Conservation (phyloP, 1,139 yeast species). For the Entelexis paramagnoliae region DNA sequence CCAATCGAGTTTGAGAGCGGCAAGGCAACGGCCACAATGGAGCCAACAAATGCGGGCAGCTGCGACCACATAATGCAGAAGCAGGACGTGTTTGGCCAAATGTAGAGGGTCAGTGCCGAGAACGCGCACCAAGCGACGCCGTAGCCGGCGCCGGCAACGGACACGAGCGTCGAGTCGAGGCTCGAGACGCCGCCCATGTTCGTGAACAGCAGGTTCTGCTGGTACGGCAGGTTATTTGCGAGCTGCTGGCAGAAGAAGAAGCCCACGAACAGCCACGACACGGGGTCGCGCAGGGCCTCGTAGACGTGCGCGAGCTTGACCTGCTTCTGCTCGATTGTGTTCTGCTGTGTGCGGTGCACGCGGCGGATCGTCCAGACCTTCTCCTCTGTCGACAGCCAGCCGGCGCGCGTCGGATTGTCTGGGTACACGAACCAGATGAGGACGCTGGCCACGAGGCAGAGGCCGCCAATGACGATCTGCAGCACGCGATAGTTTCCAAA, state of each 20-base stretch:
- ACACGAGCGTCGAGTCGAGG: conserved; percentile 42
- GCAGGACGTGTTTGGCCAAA: conserved; percentile 13
- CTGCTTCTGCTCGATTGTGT: conserved; percentile 39
- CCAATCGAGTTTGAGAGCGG: conserved; percentile 38
- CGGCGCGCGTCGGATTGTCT: conserved; percentile 38
- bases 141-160: conserved; percentile 44
- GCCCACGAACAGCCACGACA: conserved; percentile 38
- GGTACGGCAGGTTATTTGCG: conserved; percentile 42
- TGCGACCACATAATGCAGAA: conserved; percentile 30
- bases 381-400: conserved; percentile 35
- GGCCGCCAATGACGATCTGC: conserved; percentile 38
- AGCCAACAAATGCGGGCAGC: conserved; percentile 38
- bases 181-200: conserved; percentile 39
- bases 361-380: conserved; percentile 40
- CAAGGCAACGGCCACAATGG: conserved; percentile 38
- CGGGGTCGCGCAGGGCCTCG: conserved; percentile 41
- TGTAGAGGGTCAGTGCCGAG: conserved; percentile 29
- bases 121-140: conserved; percentile 33
- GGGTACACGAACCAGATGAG: conserved; percentile 36
- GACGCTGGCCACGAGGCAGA: conserved; percentile 33
- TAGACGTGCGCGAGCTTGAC: conserved; percentile 38
- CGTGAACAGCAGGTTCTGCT: conserved; percentile 38
- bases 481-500: conserved; percentile 36
- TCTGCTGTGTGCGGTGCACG: conserved; percentile 36
- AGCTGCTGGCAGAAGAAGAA: conserved; percentile 36